These are phyloP conservation scores for Lentinus tigrinus DNA, from an alignment of 768 basidiomycete species.

Conservation along the genomic window DNA sequence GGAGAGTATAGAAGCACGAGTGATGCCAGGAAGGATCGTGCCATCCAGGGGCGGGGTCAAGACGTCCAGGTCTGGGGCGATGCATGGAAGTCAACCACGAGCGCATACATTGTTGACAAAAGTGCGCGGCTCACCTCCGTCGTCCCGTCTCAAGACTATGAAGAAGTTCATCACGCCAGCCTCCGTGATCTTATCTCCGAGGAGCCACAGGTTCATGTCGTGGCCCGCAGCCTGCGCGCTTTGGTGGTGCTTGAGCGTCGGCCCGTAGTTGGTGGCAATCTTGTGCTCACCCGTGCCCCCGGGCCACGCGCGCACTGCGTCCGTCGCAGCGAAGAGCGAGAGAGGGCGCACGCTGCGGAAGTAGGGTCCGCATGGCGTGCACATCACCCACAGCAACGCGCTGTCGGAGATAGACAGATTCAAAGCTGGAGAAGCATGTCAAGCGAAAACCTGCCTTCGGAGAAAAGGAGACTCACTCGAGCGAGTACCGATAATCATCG, in stretches of 20 bases:
- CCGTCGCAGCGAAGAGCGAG: slow-evolving; percentile 46
- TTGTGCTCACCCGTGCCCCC: slow-evolving; percentile 58
- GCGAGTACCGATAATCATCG: slow-evolving; percentile 60
- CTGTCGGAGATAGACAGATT: slow-evolving; percentile 74
- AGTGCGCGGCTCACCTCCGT: slow-evolving; percentile 32
- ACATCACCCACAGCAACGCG: slow-evolving; percentile 83
- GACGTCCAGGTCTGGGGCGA: slow-evolving; percentile 61
- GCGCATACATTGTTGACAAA: neutral
- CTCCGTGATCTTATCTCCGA: slow-evolving; percentile 38
- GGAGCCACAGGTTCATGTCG: slow-evolving; percentile 55
- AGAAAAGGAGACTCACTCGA: slow-evolving; percentile 25
- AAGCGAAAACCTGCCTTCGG: neutral
- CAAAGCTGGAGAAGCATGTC: slow-evolving; percentile 32
- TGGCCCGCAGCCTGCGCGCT: slow-evolving; percentile 48
- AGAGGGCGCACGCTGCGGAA: slow-evolving; percentile 49
- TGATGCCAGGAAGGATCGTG: slow-evolving; percentile 89
- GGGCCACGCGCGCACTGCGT: slow-evolving; percentile 51
- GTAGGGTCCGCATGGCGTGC: slow-evolving; percentile 58
- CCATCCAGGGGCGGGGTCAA: slow-evolving; percentile 89
- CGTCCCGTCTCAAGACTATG: slow-evolving; percentile 42
- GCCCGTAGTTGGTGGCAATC: slow-evolving; percentile 41
- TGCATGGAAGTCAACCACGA: neutral
- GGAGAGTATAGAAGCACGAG: slow-evolving; percentile 77
- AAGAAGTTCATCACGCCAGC: slow-evolving; percentile 59
- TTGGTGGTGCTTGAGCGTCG: slow-evolving; percentile 41